Base-by-base conservation (phyloP, 1,284 basidiomycete species). In the Ustilago cynodontis region DNA sequence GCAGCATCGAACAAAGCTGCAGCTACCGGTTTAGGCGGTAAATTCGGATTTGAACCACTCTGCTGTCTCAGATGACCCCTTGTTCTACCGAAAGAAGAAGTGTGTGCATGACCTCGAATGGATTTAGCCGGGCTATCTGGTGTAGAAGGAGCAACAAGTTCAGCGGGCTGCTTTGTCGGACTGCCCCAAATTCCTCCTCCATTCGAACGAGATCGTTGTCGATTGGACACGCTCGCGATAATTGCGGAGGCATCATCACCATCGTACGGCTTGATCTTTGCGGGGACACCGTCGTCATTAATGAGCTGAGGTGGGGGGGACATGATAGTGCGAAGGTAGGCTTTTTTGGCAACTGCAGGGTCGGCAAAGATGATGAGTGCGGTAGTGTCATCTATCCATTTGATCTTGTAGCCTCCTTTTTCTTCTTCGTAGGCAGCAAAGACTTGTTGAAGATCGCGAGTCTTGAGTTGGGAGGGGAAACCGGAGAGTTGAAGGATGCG, bases 341-440 rank as follows among this genome's bases (percentile, higher is more conserved):
- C 96, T 81, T 94, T 93, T 88, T 99, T 99, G 66, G 93, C 93
- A 26, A 87, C 83, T 33, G 83, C 82, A 11, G 89, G 85, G 73
- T 90, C 89, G 47, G 91, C 90, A 86, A 99, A 99, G 74, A 99
- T 95, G 83, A 98, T 92, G 83, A 97, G 88, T 49, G 96, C 93
- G 84, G 93, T 95, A 52, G 93, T 95, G 87, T 99, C 96, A 87
- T 99, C 94, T 80, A 92, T 91, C 96, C 96, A 99, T 87, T 99
- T 99, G 87, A 99, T 97, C 89, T 95, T 94, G 89, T 97, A 98
- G 20, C 95, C 96, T 41, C 95, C 95, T 68, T 89, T 91, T 52
- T 91, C 89, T 70, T 89, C 90, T 82, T 98, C 95, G 90, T 93
- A 98, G 49, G 95, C 93, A 59, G 91, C 89, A 86, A 99, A 98